Evolutionary conservation across 495 filamentous ascomycete species (phyloP).

Genomic region (Xylaria intraflava): DNA sequence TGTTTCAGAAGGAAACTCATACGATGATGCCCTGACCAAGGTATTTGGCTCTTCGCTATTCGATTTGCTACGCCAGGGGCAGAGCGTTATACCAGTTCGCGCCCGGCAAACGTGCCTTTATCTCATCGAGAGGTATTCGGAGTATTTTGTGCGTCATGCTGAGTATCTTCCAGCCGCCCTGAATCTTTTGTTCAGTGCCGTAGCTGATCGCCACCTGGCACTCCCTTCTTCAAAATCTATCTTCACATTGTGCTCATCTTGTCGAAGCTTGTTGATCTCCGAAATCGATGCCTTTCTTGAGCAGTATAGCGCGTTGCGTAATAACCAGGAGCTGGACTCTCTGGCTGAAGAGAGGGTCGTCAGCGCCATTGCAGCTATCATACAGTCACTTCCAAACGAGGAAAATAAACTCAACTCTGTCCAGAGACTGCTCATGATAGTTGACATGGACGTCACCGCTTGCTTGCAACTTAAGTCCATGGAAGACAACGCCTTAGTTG

Average conservation of each 20-base stretch:
- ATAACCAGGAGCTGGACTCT: constrained; percentile 53
- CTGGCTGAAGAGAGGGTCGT: constrained; percentile 74
- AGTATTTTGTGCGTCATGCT: constrained; percentile 71
- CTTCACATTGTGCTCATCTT: constrained; percentile 69
- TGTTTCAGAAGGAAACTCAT: constrained; percentile 56
- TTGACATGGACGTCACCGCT: constrained; percentile 54
- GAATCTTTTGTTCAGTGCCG: constrained; percentile 72
- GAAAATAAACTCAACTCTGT: constrained; percentile 55
- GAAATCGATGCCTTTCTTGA: constrained; percentile 72
- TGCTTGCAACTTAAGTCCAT: constrained; percentile 29
- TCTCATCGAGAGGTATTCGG: constrained; percentile 69
- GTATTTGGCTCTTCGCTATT: constrained; percentile 66
- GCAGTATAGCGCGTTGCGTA: constrained; percentile 62
- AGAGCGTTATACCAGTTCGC: constrained; percentile 53
- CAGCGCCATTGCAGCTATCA: constrained; percentile 75
- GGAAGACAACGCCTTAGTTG: constrained; percentile 23
- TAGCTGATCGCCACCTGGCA: constrained; percentile 60
- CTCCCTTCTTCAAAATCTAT: constrained; percentile 75
- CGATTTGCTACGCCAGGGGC: constrained; percentile 49
- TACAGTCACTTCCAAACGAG: constrained; percentile 67
- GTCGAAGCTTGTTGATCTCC: constrained; percentile 59
- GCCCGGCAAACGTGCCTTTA: constrained; percentile 72
- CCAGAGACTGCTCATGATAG: constrained; percentile 56
- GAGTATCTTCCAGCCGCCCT: constrained; percentile 67
- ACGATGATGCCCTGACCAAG: constrained; percentile 58